Evolutionary conservation across 176 grass and related monocot species (phyloP).

Genomic region (Eremochloa ophiuroides): DNA sequence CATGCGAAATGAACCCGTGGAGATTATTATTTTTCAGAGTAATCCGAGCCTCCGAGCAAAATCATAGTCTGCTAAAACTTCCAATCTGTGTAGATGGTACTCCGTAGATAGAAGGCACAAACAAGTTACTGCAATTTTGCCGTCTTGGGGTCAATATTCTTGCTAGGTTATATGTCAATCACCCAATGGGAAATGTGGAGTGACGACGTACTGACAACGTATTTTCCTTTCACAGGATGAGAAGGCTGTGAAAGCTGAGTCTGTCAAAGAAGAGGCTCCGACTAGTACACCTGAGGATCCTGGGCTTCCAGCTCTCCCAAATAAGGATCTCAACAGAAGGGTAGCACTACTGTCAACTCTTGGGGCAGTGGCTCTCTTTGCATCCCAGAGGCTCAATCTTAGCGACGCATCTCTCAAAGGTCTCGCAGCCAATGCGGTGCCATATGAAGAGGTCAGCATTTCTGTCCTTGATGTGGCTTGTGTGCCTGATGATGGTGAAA

Average conservation of each 20-base stretch:
- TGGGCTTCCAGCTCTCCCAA: slow-evolving; percentile 49
- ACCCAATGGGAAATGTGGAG: not conserved
- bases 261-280: slow-evolving; percentile 40
- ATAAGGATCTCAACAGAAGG: slow-evolving; percentile 81
- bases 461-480: not conserved
- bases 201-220: not conserved
- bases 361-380: slow-evolving; percentile 63
- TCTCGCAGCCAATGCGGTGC: slow-evolving; percentile 54
- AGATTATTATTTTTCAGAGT: not conserved
- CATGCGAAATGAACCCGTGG: not conserved
- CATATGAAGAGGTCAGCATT: slow-evolving; percentile 67
- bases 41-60: not conserved
- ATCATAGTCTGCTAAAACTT: not conserved
- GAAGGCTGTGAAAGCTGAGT: slow-evolving; percentile 27
- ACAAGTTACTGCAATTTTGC: not conserved
- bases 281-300: slow-evolving; percentile 28
- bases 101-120: no score
- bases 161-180: not conserved
- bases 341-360: slow-evolving; percentile 60
- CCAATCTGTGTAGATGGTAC: not conserved
- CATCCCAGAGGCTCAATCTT: slow-evolving; percentile 69
- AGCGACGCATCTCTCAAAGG: slow-evolving; percentile 78
- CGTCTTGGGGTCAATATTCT: not conserved
- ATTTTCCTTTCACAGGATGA: slow-evolving; percentile 49
- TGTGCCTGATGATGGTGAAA: not conserved